Base-by-base conservation (phyloP, 2,329 filamentous ascomycete genomes). In the Dichotomopilus funicola region DNA sequence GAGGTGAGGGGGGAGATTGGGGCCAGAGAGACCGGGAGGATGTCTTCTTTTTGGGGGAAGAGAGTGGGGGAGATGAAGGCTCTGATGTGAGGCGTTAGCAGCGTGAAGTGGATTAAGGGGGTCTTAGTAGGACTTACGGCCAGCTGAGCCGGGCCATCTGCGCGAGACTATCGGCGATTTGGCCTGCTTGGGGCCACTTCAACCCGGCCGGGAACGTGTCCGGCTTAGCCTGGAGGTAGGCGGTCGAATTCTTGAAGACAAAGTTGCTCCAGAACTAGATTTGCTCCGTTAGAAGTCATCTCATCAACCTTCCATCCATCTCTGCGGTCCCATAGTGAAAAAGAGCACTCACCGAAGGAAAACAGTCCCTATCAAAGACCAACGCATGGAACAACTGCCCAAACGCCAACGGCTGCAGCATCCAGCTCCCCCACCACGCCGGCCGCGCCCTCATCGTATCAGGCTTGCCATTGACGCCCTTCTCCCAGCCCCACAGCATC, bases 381-480 rank as follows among this genome's bases (percentile, higher is more conserved):
- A 86, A 82, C 0, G 88, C 85, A 69, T 91, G 86, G 49, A 91
- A 73, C 60, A 92, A 73, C 74, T 92, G 88, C 7, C 87, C 88
- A 66, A 83, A 86, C 1, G 87, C 83, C 35, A 91, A 67, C 1
- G 88, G 88, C 75, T 90, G 88, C 63, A 91, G 68, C 75, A 91
- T 75, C 88, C 88, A 92, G 68, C 87, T 90, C 27, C 88, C 88
- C 73, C 88, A 88, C 88, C 88, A 92, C 82, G 83, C 87, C 0
- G 91, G 91, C 49, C 81, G 72, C 62, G 85, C 80, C 62, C 83
- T 79, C 65, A 80, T 80, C 60, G 40, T 64, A 54, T 49, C 54
- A 11, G 56, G 49, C 54, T 56, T 59, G 57, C 87, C 74, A 64
- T 72, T 67, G 11, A 72, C 65, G 6, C 75, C 78, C 61, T 76